Percentiles rank a stretch among this genome's conserved stretches.
phyloP scores from a whole-genome alignment of 2,329 filamentous ascomycete genomes.

The Setomelanomma holmii region DNA sequence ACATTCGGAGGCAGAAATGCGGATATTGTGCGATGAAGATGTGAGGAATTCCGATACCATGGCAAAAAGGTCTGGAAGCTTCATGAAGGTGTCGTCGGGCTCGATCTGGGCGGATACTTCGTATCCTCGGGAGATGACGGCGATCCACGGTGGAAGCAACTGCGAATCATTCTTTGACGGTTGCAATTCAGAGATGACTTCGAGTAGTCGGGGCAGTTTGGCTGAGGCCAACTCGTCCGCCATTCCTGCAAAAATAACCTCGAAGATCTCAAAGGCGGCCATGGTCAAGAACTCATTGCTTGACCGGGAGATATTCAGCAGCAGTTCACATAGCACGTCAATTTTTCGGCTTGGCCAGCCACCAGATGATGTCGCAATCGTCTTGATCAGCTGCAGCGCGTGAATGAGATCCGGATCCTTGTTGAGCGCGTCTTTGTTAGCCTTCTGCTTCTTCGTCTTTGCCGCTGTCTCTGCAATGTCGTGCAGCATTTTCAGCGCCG shows the following conservation, averaged over 20 bases:
- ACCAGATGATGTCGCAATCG: constrained; percentile 82
- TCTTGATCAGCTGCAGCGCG: constrained; percentile 89
- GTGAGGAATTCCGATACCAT: constrained; percentile 82
- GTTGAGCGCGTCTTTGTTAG: constrained; percentile 61
- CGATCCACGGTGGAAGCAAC: constrained; percentile 94
- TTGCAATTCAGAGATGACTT: constrained; percentile 89
- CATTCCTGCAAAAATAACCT: constrained; percentile 95
- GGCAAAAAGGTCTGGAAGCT: constrained; percentile 82
- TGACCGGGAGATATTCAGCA: constrained; percentile 86
- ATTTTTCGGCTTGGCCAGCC: constrained; percentile 98
- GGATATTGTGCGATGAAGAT: constrained; percentile 89
- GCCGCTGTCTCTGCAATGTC: constrained; percentile 75
- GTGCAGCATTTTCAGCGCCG: constrained; percentile 79
- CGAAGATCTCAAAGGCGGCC: constrained; percentile 95
- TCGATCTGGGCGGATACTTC: constrained; percentile 90
- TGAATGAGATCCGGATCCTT: constrained; percentile 89
- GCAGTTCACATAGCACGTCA: constrained; percentile 85
- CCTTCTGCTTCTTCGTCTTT: constrained; percentile 70
- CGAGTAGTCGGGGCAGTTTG: constrained; percentile 86
- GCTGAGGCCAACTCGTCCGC: constrained; percentile 83
- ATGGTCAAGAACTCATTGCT: constrained; percentile 97
- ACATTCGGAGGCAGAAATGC: constrained; percentile 93
- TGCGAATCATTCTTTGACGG: constrained; percentile 94
- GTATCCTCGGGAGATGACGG: constrained; percentile 91
- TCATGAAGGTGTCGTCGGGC: constrained; percentile 89